Evolutionary conservation across 805 yeast species (phyloP), one percentile per base, ranked within the genome.

Genomic region (Starmerella stigmatis): DNA sequence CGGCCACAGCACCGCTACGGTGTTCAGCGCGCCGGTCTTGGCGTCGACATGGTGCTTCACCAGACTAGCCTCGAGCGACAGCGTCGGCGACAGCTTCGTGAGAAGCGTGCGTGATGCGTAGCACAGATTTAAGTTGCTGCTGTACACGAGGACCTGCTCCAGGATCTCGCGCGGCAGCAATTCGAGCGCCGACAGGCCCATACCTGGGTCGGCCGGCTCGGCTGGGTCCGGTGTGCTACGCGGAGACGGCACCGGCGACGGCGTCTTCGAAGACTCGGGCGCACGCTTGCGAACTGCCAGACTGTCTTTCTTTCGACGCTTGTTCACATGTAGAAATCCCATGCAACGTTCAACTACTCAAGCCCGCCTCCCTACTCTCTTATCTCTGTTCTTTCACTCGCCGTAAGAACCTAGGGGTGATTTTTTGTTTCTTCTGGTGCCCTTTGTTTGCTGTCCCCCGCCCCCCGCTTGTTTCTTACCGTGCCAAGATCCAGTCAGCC

Each of bases 161-260:
- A 73, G 47, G 2, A 75, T 44, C 45, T 74, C 77, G 3, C 56
- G 43, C 1, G 79, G 78, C 11, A 74, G 57, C 25, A 23, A 13
- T 36, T 50, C 53, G 9, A 50, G 34, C 22, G 8, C 5, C 20
- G 40, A 36, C 12, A 36, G 17, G 7, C n/a, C 21, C 30, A 23
- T 16, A 6, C 30, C 40, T n/a, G n/a, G n/a, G n/a, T n/a, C 17
- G 40, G 21, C 10, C 30, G 30, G 4, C 22, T 9, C 21, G 9
- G 8, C 4, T 29, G 40, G 12, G 25, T 16, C 11, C n/a, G 40
- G 40, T 15, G 17, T 36, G 21, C 7, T 17, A 9, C 17, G 39
- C 11, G 34, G 35, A 2, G 28, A 28, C 26, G 41, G 41, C 17
- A 26, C 17, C 28, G 32, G 33, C 9, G 32, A 28, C 20, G 25